Base-by-base conservation (phyloP, 176 grass and related monocot genomes). In the Carex parvula region DNA sequence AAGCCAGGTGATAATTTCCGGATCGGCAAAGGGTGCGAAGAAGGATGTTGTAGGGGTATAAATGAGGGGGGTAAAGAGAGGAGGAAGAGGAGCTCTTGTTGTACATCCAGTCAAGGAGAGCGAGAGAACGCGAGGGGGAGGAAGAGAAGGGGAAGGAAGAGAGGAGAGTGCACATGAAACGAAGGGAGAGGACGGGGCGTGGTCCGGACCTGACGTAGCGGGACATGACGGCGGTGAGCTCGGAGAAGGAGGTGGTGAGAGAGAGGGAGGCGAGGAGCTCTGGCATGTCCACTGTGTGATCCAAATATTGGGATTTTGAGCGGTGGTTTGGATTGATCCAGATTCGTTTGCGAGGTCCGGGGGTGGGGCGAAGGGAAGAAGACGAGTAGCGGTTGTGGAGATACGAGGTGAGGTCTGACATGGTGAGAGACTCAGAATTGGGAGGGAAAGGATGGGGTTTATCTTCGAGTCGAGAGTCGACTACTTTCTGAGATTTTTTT, bases 111-210 rank as follows among this genome's bases (percentile, higher is more conserved):
- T 98, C 95, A 11, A 98, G 95, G 32, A 98, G 88, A 21, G 91
- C 91, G 64, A 98, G 84, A 74, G 92, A 92, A n/a, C 91, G 95
- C 24, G 90, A 92, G 15, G 83, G 85, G 69, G 91, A 84, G 24
- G 84, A 63, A 11, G 91, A 73, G 89, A 91, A 92, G 75, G 91
- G 94, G 80, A 91, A 88, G 72, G 92, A 91, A 53, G 91, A 98
- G 76, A 98, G 92, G 84, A 98, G 88, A 54, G 95, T 90, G 83
- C 91, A 89, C 89, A 98, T 92, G 89, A 98, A 92, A 58, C 92
- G 95, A 12, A 81, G 80, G 5, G 95, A 98, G 70, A 95, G 84
- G 8, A 64, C 59, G 46, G 83, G 77, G 30, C 73, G 6, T 41
- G 0, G 37, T 39, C 44, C 63, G 13, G 89, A 15, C 8, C 85